phyloP scores from a whole-genome alignment of 805 yeast genomes.

The Schwanniomyces vanrijiae region DNA sequence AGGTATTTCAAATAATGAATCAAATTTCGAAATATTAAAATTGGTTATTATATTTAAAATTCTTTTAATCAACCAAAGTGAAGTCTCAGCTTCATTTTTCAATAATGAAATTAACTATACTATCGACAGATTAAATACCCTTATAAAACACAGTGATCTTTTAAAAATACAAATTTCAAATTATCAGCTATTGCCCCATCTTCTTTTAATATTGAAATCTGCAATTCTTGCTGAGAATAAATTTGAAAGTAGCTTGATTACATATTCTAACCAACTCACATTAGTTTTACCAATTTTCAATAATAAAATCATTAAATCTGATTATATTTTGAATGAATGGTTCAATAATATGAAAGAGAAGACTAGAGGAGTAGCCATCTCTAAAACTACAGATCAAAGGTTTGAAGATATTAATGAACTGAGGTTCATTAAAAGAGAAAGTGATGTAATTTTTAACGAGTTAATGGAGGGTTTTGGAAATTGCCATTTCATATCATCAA shows the following conservation, averaged over 20 bases:
- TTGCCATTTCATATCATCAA: constrained; percentile 11
- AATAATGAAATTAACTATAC: constrained; percentile 17
- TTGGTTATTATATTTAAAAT: constrained; percentile 20
- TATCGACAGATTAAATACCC: constrained; percentile 14
- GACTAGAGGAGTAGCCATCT: background rate
- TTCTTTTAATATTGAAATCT: constrained; percentile 30
- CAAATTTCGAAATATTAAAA: constrained; percentile 6
- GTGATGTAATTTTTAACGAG: constrained; percentile 8
- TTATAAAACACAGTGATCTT: constrained; percentile 5
- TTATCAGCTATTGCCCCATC: constrained; percentile 31
- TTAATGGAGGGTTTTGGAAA: constrained; percentile 15
- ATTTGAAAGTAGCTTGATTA: constrained; percentile 11
- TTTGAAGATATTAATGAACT: background rate
- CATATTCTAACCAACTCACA: constrained; percentile 20
- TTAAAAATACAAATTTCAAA: constrained; percentile 27
- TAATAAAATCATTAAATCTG: constrained; percentile 25
- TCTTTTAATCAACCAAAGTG: constrained; percentile 18
- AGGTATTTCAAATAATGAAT: constrained; percentile 4
- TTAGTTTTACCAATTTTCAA: constrained; percentile 26
- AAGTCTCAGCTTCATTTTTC: constrained; percentile 13
- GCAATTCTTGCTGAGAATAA: constrained; percentile 20
- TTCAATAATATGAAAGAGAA: constrained; percentile 11
- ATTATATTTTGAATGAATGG: constrained; percentile 22
- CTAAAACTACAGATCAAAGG: background rate
- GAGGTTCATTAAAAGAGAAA: constrained; percentile 5